Evolutionary conservation across 331 rosid genomes (phyloP).

Genomic region (Malus hybrid): DNA sequence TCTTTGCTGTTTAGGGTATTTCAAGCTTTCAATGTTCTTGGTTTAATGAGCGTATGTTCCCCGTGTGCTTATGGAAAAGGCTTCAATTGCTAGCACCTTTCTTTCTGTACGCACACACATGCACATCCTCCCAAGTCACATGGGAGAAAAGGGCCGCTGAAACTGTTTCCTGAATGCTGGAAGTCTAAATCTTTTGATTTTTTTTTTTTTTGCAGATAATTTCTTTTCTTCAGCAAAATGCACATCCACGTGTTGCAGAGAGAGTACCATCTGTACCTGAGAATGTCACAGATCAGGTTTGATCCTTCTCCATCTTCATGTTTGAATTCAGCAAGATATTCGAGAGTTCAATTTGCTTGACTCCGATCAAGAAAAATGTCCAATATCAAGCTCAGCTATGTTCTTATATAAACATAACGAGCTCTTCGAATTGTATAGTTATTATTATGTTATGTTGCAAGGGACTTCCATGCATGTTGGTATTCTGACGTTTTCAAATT

Average conservation of each 20-base stretch:
- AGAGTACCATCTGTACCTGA: conserved; percentile 80
- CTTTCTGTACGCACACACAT: background rate
- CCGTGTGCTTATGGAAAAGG: background rate
- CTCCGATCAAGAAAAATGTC: background rate
- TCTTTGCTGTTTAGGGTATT: background rate
- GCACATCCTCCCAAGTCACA: background rate
- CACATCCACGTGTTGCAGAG: conserved; percentile 88
- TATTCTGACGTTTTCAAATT: conserved; percentile 23
- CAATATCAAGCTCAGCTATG: background rate
- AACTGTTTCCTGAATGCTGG: background rate
- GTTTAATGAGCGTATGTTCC: background rate
- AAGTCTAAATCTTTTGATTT: background rate
- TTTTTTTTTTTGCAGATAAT: conserved; percentile 46
- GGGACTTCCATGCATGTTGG: background rate
- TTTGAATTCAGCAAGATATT: background rate
- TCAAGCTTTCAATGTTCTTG: background rate
- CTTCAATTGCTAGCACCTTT: background rate
- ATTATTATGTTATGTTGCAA: background rate
- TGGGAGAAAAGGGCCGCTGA: background rate
- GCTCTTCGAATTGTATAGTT: conserved; percentile 1
- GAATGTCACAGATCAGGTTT: conserved; percentile 94
- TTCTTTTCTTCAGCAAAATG: conserved; percentile 83
- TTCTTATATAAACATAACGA: background rate
- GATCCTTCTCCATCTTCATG: conserved; percentile 5
- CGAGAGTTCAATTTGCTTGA: background rate